Conservation (phyloP, 345 rosid genomes). For the Draba incana region DNA sequence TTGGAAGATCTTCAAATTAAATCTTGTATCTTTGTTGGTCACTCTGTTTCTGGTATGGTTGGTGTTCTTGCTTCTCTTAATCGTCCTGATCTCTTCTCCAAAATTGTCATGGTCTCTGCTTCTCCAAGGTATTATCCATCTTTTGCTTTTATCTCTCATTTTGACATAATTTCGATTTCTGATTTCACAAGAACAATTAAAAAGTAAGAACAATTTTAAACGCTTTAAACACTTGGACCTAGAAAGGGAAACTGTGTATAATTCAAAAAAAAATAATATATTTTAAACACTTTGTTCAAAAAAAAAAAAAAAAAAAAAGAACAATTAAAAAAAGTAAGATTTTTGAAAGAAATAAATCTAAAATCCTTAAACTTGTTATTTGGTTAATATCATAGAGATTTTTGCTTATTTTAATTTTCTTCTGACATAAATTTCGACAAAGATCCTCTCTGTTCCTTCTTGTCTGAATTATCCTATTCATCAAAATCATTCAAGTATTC, state of each 20-base stretch:
- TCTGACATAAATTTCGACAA: background rate
- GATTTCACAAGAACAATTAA: background rate
- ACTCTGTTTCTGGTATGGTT: slow-evolving; percentile 85
- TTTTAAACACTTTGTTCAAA: too few species aligned
- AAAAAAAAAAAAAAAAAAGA: too few species aligned
- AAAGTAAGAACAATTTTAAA: too few species aligned
- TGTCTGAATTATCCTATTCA: background rate
- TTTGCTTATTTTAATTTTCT: background rate
- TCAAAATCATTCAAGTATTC: background rate
- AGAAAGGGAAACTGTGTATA: too few species aligned
- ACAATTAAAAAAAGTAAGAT: background rate
- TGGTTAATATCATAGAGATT: background rate
- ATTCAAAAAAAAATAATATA: too few species aligned
- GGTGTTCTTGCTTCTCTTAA: slow-evolving; percentile 80
- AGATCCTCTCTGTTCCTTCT: background rate
- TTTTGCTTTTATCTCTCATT: background rate
- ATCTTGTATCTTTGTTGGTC: slow-evolving; percentile 74
- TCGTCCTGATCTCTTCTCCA: slow-evolving; percentile 81
- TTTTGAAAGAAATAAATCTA: background rate
- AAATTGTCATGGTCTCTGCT: slow-evolving; percentile 68
- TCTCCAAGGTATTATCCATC: slow-evolving; percentile 69
- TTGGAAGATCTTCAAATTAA: slow-evolving; percentile 63
- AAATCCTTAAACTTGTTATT: background rate
- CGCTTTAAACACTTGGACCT: too few species aligned
- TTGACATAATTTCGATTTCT: background rate